Evolutionary conservation across 352 stramenopile genomes (phyloP).

Genomic region (Pythium biforme): DNA sequence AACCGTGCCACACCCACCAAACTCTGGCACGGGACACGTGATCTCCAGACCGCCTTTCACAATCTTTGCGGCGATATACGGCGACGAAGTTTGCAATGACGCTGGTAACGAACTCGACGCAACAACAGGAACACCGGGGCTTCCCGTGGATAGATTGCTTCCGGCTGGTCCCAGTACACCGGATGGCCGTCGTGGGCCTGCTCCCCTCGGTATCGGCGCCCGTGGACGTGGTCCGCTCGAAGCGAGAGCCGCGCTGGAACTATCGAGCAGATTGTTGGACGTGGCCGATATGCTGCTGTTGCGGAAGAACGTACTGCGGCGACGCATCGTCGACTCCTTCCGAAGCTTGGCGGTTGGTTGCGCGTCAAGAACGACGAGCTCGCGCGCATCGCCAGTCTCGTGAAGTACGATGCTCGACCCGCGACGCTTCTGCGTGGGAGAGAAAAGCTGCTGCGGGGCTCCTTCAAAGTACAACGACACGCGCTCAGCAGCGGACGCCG

Average conservation of each 20-base stretch:
- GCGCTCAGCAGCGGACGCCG: constrained; percentile 35
- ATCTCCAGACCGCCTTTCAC: constrained; percentile 42
- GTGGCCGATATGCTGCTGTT: constrained; percentile 52
- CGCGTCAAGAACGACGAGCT: constrained; percentile 41
- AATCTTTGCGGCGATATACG: constrained; percentile 55
- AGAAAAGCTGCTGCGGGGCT: constrained; percentile 35
- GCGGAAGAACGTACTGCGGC: constrained; percentile 49
- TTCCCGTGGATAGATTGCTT: not conserved
- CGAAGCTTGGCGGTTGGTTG: constrained; percentile 32
- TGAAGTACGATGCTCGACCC: constrained; percentile 51
- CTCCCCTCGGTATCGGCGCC: constrained; percentile 1
- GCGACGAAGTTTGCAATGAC: constrained; percentile 12
- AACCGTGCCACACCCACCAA: constrained; percentile 36
- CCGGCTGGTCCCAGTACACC: not conserved
- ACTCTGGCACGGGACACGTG: constrained; percentile 56
- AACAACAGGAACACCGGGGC: not conserved
- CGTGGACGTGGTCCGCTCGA: constrained; percentile 7
- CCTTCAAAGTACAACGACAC: constrained; percentile 63
- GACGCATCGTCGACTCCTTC: constrained; percentile 42
- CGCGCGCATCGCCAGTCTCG: constrained; percentile 39
- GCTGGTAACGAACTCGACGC: not conserved
- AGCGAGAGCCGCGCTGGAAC: constrained; percentile 16
- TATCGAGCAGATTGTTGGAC: constrained; percentile 34
- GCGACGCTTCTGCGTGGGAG: constrained; percentile 32
- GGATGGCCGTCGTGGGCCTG: constrained; percentile 12